These are phyloP conservation scores for Diaporthe destruens DNA, from an alignment of 2,329 filamentous ascomycete genomes.

Conservation along the genomic window DNA sequence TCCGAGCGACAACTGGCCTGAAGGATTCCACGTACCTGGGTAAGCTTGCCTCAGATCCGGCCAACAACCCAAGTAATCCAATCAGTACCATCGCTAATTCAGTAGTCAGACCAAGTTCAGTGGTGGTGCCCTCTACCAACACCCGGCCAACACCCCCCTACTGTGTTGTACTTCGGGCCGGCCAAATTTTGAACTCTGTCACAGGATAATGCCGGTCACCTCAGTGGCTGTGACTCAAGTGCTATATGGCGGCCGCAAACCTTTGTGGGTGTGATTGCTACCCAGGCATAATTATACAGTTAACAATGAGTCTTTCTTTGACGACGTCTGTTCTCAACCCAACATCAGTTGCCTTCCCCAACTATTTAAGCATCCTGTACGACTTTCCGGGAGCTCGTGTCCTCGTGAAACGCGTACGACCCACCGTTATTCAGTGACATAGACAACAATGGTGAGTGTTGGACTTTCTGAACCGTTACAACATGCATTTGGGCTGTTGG, in stretches of 20 bases:
- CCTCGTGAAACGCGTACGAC: not conserved
- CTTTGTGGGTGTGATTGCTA: not conserved
- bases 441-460: not conserved
- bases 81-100: not conserved
- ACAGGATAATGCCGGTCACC: conserved; percentile 19
- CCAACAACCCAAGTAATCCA: not conserved
- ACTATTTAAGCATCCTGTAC: not conserved
- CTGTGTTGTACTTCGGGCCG: not conserved
- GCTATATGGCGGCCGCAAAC: not conserved
- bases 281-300: conserved; percentile 5
- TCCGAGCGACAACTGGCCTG: not conserved
- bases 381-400: too few species aligned
- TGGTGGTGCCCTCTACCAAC: too few species aligned
- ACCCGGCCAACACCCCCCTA: not conserved
- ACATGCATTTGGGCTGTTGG: too few species aligned
- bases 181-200: not conserved
- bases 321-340: not conserved
- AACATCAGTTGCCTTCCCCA: too few species aligned
- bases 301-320: not conserved
- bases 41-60: too few species aligned
- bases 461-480: not conserved
- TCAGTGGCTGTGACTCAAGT: not conserved
- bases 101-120: not conserved
- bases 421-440: not conserved
- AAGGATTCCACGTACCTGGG: not conserved